Base-by-base conservation (phyloP, 441 rosid species). In the Jatropha podagrica region DNA sequence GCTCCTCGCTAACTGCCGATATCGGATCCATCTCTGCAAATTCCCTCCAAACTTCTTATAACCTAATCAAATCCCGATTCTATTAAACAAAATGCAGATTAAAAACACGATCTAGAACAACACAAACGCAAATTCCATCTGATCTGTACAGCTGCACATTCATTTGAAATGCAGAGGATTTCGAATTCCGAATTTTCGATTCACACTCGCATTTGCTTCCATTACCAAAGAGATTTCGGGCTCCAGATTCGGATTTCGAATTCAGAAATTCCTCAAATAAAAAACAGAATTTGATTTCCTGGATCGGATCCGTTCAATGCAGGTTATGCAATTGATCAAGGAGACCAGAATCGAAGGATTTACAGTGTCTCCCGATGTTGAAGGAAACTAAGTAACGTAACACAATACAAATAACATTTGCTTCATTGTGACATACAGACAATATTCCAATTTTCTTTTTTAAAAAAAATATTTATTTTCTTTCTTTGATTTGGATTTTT, bases 1-100 rank as follows among this genome's bases (percentile, higher is more conserved):
- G 86, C 88, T 95, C 96, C 68, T 92, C 96, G 83, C 91, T 88
- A 81, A 90, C 83, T 14, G 87, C 81, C 4, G 92, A 87, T 54
- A 91, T 64, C n/a, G 86, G 79, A 85, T 90, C 91, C 94, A 91
- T 94, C 62, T 71, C 75, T 61, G 72, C 3, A 20, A 38, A 17
- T 32, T 4, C 48, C 4, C 11, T 59, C 6, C 7, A n/a, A n/a
- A 56, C 27, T 49, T 32, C 61, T 54, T n/a, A 38, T 4, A 38
- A 8, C 0, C 23, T 9, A 55, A 69, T 6, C 32, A 37, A 54
- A n/a, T 40, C n/a, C 7, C 12, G 17, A 60, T 4, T 27, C 18
- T 11, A 4, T 20, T 46, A 23, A 0, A 56, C n/a, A 23, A 71
- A 40, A 58, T 58, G 37, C 40, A 23, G 61, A 26, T 69, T 14